These are phyloP conservation scores for Rostrohypoxylon terebratum DNA, from an alignment of 495 filamentous ascomycete genomes.

Conservation along the genomic window DNA sequence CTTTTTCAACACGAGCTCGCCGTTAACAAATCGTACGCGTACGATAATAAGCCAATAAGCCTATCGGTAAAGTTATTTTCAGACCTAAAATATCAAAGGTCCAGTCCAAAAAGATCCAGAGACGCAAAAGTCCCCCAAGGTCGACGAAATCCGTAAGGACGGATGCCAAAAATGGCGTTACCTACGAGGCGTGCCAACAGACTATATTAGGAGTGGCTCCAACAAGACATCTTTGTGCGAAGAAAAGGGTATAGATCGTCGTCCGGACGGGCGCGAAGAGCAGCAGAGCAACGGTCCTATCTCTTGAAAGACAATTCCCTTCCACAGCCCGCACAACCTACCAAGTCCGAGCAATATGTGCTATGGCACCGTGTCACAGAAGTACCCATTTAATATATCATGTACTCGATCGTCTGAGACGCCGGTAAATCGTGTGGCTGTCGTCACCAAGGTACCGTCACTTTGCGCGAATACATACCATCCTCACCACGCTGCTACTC, in stretches of 20 bases:
- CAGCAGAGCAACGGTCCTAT: conserved; percentile 28
- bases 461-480: conserved; percentile 39
- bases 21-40: neutral
- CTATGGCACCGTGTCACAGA: conserved; percentile 48
- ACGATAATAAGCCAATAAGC: neutral
- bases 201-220: conserved; percentile 23
- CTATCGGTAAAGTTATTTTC: conserved; percentile 15
- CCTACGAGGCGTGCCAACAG: conserved; percentile 28
- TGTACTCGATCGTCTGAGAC: conserved; percentile 41
- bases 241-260: conserved; percentile 41
- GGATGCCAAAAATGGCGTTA: conserved; percentile 30
- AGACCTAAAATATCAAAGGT: conserved; percentile 16
- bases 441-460: conserved; percentile 33
- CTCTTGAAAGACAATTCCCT: conserved; percentile 25
- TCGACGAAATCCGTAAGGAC: conserved; percentile 17
- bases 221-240: conserved; percentile 16
- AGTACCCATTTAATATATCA: conserved; percentile 46
- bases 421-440: conserved; percentile 47
- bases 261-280: conserved; percentile 26
- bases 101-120: neutral
- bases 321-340: conserved; percentile 12
- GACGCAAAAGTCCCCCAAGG: too few relatives aligned
- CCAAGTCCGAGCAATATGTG: conserved; percentile 36
- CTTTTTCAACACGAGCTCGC: neutral
- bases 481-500: conserved; percentile 5